phyloP scores from a whole-genome alignment of 495 filamentous ascomycete genomes.

The Talaromyces proteolyticus region DNA sequence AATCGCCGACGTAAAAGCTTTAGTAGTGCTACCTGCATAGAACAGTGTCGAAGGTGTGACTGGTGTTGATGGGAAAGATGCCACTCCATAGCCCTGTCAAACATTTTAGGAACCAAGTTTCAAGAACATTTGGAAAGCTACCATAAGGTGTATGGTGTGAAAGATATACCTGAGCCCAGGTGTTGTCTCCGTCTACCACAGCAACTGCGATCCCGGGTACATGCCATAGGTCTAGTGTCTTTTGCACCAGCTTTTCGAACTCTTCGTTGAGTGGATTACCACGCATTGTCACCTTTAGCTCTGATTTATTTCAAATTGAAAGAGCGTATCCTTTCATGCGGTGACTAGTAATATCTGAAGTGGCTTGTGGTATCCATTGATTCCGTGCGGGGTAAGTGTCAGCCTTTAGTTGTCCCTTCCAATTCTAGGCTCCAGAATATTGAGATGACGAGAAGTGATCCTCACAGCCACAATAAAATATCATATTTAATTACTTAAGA shows the following conservation, averaged over 20 bases:
- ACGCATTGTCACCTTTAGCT: not conserved
- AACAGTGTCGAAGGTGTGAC: conserved; percentile 34
- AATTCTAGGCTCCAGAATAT: too few relatives aligned
- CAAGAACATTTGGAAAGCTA: not conserved
- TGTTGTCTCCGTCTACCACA: conserved; percentile 35
- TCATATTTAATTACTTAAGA: too few relatives aligned
- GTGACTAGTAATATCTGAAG: too few relatives aligned
- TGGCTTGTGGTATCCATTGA: too few relatives aligned
- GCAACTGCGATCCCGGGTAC: conserved; percentile 40
- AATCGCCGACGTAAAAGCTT: conserved; percentile 46
- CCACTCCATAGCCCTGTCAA: conserved; percentile 44
- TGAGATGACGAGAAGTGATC: too few relatives aligned
- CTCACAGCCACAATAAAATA: too few relatives aligned
- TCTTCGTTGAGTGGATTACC: not conserved
- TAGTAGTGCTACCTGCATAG: conserved; percentile 43
- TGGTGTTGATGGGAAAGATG: conserved; percentile 23
- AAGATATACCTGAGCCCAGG: conserved; percentile 7
- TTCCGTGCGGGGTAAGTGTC: too few relatives aligned
- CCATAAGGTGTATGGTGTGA: not conserved
- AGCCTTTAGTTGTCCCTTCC: too few relatives aligned
- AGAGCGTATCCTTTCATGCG: too few relatives aligned
- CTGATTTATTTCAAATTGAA: not conserved
- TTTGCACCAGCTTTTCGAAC: not conserved
- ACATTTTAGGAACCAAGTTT: not conserved
- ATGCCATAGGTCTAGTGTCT: conserved; percentile 8